Base-by-base conservation (phyloP, 345 rosid genomes). In the Nephelium lappaceum region DNA sequence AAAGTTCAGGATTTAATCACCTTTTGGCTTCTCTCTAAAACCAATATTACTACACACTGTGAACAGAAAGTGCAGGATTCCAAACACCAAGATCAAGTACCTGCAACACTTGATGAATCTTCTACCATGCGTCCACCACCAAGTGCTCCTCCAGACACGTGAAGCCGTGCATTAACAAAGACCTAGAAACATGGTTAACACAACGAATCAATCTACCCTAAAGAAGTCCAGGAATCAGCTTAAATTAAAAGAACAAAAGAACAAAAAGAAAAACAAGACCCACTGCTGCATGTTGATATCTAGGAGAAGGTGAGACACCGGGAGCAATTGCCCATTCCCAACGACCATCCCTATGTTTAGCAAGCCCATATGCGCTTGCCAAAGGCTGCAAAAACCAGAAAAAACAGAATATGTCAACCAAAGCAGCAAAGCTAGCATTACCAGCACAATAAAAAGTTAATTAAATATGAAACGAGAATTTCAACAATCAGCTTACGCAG, bases 291-390 rank as follows among this genome's bases (percentile, higher is more conserved):
- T 96, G 99, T 80, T 96, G 99, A 85, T 96, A 96, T 96, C 99
- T 93, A 74, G 98, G 83, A 70, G 99, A 96, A 62, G 98, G 99
- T 23, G 99, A 94, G 25, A 96, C 98, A 77, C 99, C 98, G 69
- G 99, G 99, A 80, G 98, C 99, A 73, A 96, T 96, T 71, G 99
- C 99, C 99, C 99, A 96, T 84, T 96, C 99, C 99, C 99, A 96
- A 73, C 99, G 99, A 64, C 99, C 99, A 87, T 96, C 99, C 84
- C 98, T 91, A 76, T 96, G 99, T 86, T 94, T 96, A 51, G 99
- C 99, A 84, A 96, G 98, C 78, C 98, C 99, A 87, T 96, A 96
- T 61, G 99, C 99, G 84, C 97, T 94, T 31, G 99, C 91, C 75
- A 94, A 83, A 51, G 99, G 99, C 99, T 96, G 88, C 71, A 83